Evolutionary conservation across 352 stramenopile species (phyloP), one percentile per base, ranked within the genome.

Genomic region (Globisporangium polare): DNA sequence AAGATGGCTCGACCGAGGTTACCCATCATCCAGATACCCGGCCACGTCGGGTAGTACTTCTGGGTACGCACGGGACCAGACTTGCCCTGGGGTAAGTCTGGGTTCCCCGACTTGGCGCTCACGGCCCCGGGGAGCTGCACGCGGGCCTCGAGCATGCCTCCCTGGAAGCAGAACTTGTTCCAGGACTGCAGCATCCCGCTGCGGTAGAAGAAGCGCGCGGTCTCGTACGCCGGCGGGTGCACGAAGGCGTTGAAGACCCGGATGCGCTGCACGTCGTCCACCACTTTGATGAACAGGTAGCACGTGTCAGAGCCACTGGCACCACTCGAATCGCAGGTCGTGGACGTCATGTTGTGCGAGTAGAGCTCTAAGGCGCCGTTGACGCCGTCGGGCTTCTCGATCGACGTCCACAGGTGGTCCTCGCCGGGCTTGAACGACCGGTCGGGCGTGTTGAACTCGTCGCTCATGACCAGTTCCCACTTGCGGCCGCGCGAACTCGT

Each of bases 111-210:
- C 7, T 66, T 55, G 5, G 47, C 80, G 24, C 86, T 77, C 1
- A 86, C 69, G n/a, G 90, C 87, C 2, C 92, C 92, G 0, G 92
- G 94, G 3, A 98, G 75, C 58, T 96, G 88, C 0, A 86, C 81
- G 37, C 82, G 73, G 8, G 97, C 71, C 63, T 97, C 91, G 35
- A 97, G 65, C 61, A 98, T 87, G 3, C 93, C 93, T 5, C 92
- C 94, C 43, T 96, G 95, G 63, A 97, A 97, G 67, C 94, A 98
- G 64, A 98, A 98, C 53, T 98, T 98, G 68, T 97, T 97, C 93
- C 91, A 98, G 0, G 70, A 82, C 69, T 98, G 90, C 2, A 98
- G 53, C 90, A 98, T 97, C 5, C 71, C 92, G n/a, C 76, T 83
- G 33, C 69, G 61, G 46, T 89, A 88, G 56, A 68, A 68, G 41